Evolutionary conservation across 495 filamentous ascomycete species (phyloP), one percentile per base, ranked within the genome.

Genomic region (Emericellopsis terricola): DNA sequence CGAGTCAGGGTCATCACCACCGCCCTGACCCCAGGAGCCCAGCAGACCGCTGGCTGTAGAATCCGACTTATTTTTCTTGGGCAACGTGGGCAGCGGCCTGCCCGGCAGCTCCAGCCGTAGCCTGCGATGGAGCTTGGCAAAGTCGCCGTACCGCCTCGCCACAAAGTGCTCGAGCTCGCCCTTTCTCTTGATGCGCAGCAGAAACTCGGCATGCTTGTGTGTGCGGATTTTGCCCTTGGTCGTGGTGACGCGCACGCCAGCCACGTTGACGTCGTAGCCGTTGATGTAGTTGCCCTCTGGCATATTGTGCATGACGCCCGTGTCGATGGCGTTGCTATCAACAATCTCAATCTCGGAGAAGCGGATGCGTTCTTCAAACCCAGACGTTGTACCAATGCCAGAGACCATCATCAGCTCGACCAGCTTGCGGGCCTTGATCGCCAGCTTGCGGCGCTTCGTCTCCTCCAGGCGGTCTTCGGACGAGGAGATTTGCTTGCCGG

Each of bases 381-480:
- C 89, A 13, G 85, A 94, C 11, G 89, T 84, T 2, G 89, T 97
- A 15, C 80, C 85, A 31, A 97, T 76, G 3, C 91, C 89, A 3
- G 84, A 94, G 13, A 96, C 91, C 85, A 97, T 94, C 89, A 97
- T 96, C 38, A 97, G 61, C 58, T 96, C 89, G 19, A 97, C 78
- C 33, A 97, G 57, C 62, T 97, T 97, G 50, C 84, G 75, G 19
- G 81, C 81, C 66, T 97, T 97, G 36, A 77, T 57, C 0, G 91
- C 86, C 34, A 97, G 57, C 57, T 96, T 96, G 48, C 74, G 66
- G 28, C 89, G 68, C 66, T 97, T 97, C 2, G 91, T 96, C 52
- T 94, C 83, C 52, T 97, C 89, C 31, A 94, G 56, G 7, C 89
- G 70, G 47, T 97, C 89, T 51, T 97, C 89, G 14, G 87, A 94